Evolutionary conservation across 805 yeast genomes (phyloP), one percentile per base, ranked within the genome.

Genomic region (Saturnispora kantuleensis): DNA sequence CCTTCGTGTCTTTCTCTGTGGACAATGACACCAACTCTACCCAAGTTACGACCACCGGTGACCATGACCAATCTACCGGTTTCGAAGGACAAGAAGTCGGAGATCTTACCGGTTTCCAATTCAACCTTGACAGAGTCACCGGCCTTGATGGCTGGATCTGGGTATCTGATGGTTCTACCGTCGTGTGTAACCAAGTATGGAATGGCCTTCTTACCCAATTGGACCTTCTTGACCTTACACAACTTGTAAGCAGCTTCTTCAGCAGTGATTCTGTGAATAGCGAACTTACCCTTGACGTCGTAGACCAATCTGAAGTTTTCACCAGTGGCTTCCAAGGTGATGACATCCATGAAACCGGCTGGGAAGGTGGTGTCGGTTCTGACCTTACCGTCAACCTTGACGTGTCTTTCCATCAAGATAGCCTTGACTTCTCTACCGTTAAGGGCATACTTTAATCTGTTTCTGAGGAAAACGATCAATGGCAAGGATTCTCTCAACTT

Each of bases 151-250:
- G 74, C 71, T 74, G 98, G 98, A 69, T 90, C 97, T 72, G 97
- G 97, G 86, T 89, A 90, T 76, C 97, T 89, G 78, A 90, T 76
- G 68, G 98, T 90, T 82, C 98, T 89, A 74, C 98, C 97, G 69
- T 90, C 98, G 82, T 90, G 98, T 68, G 98, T 90, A 60, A 90
- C 97, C 67, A 85, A 83, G 84, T 86, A 90, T 67, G 98, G 98
- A 64, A 90, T 79, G 68, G 96, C 96, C 77, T 81, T 87, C 84
- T 90, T 93, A 73, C 98, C 97, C 69, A 89, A 79, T 77, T 87
- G 95, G 57, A 90, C 96, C 73, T 84, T 87, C 84, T 87, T 93
- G 64, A 90, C 97, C 79, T 89, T 90, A 67, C 86, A 97, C 68
- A 90, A 84, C 77, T 90, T 90, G 93, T 93, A 90, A 60, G 89